A percentile compares a stretch with the other conserved stretches of the same genome.
phyloP scores from a whole-genome alignment of 2,329 filamentous ascomycete species.

The Colletotrichum eremochloae region DNA sequence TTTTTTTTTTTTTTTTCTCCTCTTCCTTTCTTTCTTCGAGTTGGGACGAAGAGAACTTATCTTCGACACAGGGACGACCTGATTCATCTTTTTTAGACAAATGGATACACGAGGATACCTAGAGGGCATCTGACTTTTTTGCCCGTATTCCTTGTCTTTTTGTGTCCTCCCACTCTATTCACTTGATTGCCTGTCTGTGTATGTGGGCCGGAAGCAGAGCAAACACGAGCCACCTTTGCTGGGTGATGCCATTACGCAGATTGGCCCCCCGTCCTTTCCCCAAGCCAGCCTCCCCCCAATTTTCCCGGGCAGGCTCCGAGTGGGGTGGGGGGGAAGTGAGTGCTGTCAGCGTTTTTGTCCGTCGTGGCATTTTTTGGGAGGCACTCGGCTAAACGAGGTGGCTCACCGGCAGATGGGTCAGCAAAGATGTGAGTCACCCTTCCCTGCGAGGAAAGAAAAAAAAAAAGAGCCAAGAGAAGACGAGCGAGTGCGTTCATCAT shows the following conservation, averaged over 20 bases:
- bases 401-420: slow-evolving; percentile 4
- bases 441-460: slow-evolving; percentile 1
- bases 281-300: slow-evolving; percentile 24
- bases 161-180: not conserved
- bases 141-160: not conserved
- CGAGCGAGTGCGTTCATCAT: slow-evolving; percentile 8
- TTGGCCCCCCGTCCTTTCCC: not conserved
- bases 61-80: not conserved
- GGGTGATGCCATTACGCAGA: not conserved
- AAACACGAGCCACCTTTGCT: not conserved
- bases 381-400: not conserved
- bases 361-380: not conserved
- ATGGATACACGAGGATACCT: slow-evolving; percentile 17
- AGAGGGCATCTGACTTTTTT: not conserved
- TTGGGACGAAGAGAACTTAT: not conserved
- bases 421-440: slow-evolving; percentile 34
- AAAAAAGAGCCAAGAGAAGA: not conserved
- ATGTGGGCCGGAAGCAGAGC: not conserved
- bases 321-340: not conserved
- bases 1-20: not conserved
- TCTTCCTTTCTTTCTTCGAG: not conserved
- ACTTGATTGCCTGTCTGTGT: not conserved
- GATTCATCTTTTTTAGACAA: slow-evolving; percentile 3
- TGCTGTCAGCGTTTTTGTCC: not conserved
- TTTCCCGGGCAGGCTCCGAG: slow-evolving; percentile 17